A percentile compares a stretch with the other conserved stretches of the same genome.
phyloP scores from a whole-genome alignment of 495 filamentous ascomycete genomes.

The Lasiosphaeria hispida region DNA sequence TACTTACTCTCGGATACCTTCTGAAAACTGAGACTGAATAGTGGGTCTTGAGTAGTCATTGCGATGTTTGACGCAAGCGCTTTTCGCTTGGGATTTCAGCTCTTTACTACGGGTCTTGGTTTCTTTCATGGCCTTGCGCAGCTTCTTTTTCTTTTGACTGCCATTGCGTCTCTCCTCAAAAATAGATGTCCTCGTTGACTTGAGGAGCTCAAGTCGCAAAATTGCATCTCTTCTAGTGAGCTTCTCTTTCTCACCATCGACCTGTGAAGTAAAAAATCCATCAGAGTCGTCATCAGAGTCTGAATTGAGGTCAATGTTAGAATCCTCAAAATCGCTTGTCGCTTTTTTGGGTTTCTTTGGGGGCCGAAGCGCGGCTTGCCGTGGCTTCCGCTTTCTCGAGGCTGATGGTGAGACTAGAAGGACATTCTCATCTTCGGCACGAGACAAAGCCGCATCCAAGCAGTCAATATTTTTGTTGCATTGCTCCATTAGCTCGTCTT shows the following conservation, averaged over 20 bases:
- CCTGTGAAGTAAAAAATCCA: slow-evolving; percentile 1
- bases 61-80: slow-evolving; percentile 51
- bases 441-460: not conserved
- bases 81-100: slow-evolving; percentile 30
- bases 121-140: not conserved
- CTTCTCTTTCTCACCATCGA: not conserved
- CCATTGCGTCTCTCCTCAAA: slow-evolving; percentile 27
- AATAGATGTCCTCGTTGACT: slow-evolving; percentile 15
- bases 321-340: not conserved
- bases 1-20: slow-evolving; percentile 49
- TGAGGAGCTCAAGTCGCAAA: slow-evolving; percentile 4
- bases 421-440: not conserved
- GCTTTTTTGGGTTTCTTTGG: not conserved
- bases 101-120: slow-evolving; percentile 27
- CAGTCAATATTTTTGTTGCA: not conserved
- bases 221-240: slow-evolving; percentile 7
- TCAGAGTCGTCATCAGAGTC: slow-evolving; percentile 1
- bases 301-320: not conserved
- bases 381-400: slow-evolving; percentile 24
- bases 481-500: not conserved
- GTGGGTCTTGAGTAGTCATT: slow-evolving; percentile 52
- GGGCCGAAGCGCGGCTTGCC: not conserved
- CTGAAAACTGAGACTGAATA: slow-evolving; percentile 57
- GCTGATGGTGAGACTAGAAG: slow-evolving; percentile 43
- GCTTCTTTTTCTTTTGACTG: slow-evolving; percentile 25